Conservation (phyloP, 257 asterid species). For the Avicennia marina region DNA sequence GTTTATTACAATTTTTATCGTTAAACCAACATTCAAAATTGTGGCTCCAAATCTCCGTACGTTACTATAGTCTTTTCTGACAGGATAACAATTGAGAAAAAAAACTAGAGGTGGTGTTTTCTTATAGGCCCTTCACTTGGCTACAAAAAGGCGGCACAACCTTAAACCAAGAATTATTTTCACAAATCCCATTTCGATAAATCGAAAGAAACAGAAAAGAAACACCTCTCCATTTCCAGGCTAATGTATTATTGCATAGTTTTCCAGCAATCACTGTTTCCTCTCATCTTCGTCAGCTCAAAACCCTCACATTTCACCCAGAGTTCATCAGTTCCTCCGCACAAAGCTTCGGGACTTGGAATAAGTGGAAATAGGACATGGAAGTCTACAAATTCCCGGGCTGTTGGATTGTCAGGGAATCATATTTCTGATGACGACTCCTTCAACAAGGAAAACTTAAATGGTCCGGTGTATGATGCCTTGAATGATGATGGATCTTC, state of each 20-base stretch:
- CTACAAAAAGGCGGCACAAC: neutral
- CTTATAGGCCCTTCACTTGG: neutral
- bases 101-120: slow-evolving; percentile 18
- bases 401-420: slow-evolving; percentile 35
- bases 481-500: slow-evolving; percentile 24
- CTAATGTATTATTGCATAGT: slow-evolving; percentile 38
- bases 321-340: slow-evolving; percentile 6
- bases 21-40: no score
- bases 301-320: slow-evolving; percentile 14
- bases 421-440: slow-evolving; percentile 20
- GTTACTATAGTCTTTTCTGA: neutral
- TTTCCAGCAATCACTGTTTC: slow-evolving; percentile 32
- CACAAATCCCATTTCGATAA: neutral
- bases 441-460: slow-evolving; percentile 17
- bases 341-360: slow-evolving; percentile 13
- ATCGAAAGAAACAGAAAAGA: neutral
- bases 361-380: slow-evolving; percentile 20
- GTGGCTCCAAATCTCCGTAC: no score
- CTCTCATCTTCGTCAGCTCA: slow-evolving; percentile 27
- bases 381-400: slow-evolving; percentile 30
- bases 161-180: neutral
- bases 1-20: no score
- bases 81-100: slow-evolving; percentile 23
- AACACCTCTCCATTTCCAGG: neutral
- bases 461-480: slow-evolving; percentile 33